Percentiles rank a stretch among this genome's conserved stretches.
Conservation (phyloP, 495 filamentous ascomycete species). For the Penicillium malachiteum region DNA sequence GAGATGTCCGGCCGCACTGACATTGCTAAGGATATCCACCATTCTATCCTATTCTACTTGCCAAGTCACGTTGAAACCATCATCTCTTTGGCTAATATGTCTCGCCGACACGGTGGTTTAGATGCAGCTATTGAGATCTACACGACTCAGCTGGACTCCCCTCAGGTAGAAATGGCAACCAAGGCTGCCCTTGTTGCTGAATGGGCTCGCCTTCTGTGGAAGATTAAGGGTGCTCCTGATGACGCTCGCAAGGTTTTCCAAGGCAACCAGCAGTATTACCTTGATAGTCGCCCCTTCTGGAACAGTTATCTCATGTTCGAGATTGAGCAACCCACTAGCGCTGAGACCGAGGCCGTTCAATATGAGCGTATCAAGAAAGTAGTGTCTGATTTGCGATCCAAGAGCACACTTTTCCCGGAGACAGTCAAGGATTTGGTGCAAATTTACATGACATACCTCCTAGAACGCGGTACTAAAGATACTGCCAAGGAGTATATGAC, state of each 20-base stretch:
- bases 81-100: constrained; percentile 81
- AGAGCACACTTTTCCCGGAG: constrained; percentile 66
- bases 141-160: constrained; percentile 73
- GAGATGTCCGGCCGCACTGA: constrained; percentile 75
- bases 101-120: constrained; percentile 79
- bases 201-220: constrained; percentile 89
- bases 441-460: constrained; percentile 79
- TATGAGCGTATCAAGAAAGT: constrained; percentile 77
- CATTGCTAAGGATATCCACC: constrained; percentile 78
- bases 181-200: constrained; percentile 86
- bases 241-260: constrained; percentile 85
- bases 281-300: constrained; percentile 91
- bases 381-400: constrained; percentile 70
- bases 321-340: constrained; percentile 76
- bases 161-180: constrained; percentile 69
- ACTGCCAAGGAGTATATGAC: constrained; percentile 82
- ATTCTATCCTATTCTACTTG: constrained; percentile 66
- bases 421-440: constrained; percentile 75
- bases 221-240: constrained; percentile 78
- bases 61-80: constrained; percentile 87
- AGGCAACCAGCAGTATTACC: constrained; percentile 80
- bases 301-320: constrained; percentile 86
- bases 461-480: constrained; percentile 78
- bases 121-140: constrained; percentile 86
- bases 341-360: constrained; percentile 61